These are phyloP conservation scores for Lactarius indigo DNA, from an alignment of 768 basidiomycete species.

Conservation along the genomic window DNA sequence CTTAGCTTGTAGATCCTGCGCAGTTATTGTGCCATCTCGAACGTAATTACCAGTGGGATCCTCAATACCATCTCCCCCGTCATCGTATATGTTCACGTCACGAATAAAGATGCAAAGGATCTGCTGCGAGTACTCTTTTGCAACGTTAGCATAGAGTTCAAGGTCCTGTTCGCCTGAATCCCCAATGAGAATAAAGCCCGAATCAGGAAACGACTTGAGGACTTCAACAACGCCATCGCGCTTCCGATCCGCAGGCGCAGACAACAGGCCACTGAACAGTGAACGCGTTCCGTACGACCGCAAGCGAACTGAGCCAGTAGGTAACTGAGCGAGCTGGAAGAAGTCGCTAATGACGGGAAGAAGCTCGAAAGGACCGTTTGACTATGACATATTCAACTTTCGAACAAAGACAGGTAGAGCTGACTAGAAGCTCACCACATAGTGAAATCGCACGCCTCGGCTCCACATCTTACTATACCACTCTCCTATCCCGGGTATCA, in stretches of 20 bases:
- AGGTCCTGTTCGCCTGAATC: constrained; percentile 95
- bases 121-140: constrained; percentile 62
- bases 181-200: constrained; percentile 81
- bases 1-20: constrained; percentile 3
- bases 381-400: constrained; percentile 41
- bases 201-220: constrained; percentile 66
- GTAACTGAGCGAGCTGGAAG: constrained; percentile 13
- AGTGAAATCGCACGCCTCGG: constrained; percentile 77
- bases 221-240: constrained; percentile 75
- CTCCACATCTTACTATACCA: constrained; percentile 72
- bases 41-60: constrained; percentile 57
- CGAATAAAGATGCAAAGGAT: constrained; percentile 81
- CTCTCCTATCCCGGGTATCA: constrained; percentile 79
- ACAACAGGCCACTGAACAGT: constrained; percentile 78
- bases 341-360: constrained; percentile 49
- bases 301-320: constrained; percentile 67
- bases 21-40: constrained; percentile 5
- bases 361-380: constrained; percentile 85
- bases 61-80: constrained; percentile 40
- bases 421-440: constrained; percentile 60
- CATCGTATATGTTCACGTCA: constrained; percentile 50
- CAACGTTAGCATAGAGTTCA: constrained; percentile 80
- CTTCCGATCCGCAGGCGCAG: constrained; percentile 81
- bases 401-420: neutral
- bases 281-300: constrained; percentile 84